Evolutionary conservation across 441 rosid species (phyloP), one percentile per base, ranked within the genome.

Genomic region (Gossypium lobatum): DNA sequence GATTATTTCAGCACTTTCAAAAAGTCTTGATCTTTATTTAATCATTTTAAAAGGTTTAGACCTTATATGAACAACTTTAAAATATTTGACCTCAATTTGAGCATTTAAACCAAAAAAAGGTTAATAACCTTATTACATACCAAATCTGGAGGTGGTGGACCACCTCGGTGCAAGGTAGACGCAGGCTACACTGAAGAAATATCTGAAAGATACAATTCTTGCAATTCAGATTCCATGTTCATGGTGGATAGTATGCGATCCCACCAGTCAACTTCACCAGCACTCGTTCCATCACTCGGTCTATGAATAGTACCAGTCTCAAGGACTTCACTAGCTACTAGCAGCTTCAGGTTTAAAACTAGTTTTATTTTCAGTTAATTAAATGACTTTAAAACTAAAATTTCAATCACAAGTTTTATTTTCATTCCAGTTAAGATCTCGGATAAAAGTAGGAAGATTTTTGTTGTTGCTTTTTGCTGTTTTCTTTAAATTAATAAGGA

Each of bases 131-230:
- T 20, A 20, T 20, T 28, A 39, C 25, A 8, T 74, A 84, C 90
- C 79, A 82, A 79, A 81, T 80, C 68, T 58, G 73, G 77, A 72
- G 77, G 78, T 39, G 75, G 6, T 68, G 77, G 58, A 28, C 46
- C 70, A 65, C 58, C 58, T 64, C 76, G 78, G 73, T 70, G 64
- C 31, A 60, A 14, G 61, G 78, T 71, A 75, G 76, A 17, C 61
- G 61, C 73, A 65, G 81, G 77, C 37, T 31, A 31, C 37, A 31
- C 7, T 31, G 37, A 31, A 31, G 37, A 31, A 31, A 31, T 4
- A 31, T 31, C 37, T 31, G 6, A 31, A 4, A 25, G 26, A 25
- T 2, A 25, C 26, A 25, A 25, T 71, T 75, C 82, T 65, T 50
- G 39, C 46, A 67, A 67, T 62, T 58, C 73, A 60, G 52, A 42